Conservation (phyloP, 2,329 filamentous ascomycete genomes). For the Orbilia blumenaviensis region DNA sequence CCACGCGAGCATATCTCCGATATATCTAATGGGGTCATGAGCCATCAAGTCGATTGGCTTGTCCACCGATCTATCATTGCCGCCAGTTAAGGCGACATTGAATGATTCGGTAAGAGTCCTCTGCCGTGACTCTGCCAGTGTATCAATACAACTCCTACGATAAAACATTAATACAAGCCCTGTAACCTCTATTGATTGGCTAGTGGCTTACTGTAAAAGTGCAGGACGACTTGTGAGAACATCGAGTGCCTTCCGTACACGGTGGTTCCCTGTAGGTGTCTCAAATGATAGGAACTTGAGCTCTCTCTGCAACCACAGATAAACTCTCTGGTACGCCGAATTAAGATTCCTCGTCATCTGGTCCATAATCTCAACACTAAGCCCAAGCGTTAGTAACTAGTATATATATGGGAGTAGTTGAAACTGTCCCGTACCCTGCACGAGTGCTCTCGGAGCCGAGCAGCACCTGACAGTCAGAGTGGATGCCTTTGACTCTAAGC, state of each 20-base stretch:
- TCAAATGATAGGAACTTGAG: constrained; percentile 93
- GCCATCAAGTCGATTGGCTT: constrained; percentile 95
- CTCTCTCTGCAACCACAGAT: constrained; percentile 92
- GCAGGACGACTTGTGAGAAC: constrained; percentile 89
- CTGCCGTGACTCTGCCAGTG: constrained; percentile 89
- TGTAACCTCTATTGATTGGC: neutral
- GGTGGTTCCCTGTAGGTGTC: constrained; percentile 87
- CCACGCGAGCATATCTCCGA: constrained; percentile 98
- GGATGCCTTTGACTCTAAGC: constrained; percentile 82
- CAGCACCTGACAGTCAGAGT: constrained; percentile 85
- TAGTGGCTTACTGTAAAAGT: constrained; percentile 72
- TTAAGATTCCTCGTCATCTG: constrained; percentile 87
- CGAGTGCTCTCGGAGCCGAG: constrained; percentile 90
- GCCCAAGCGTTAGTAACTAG: constrained; percentile 50
- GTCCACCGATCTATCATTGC: constrained; percentile 67
- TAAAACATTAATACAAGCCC: neutral
- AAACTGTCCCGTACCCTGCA: constrained; percentile 55
- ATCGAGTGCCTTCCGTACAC: constrained; percentile 82
- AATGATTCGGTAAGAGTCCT: constrained; percentile 88
- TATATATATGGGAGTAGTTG: neutral
- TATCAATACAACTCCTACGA: constrained; percentile 78
- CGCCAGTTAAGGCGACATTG: constrained; percentile 84
- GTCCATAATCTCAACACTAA: constrained; percentile 91
- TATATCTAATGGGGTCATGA: constrained; percentile 88
- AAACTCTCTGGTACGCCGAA: constrained; percentile 91